Conservation (phyloP, 257 asterid species). For the Jacaranda mimosifolia region DNA sequence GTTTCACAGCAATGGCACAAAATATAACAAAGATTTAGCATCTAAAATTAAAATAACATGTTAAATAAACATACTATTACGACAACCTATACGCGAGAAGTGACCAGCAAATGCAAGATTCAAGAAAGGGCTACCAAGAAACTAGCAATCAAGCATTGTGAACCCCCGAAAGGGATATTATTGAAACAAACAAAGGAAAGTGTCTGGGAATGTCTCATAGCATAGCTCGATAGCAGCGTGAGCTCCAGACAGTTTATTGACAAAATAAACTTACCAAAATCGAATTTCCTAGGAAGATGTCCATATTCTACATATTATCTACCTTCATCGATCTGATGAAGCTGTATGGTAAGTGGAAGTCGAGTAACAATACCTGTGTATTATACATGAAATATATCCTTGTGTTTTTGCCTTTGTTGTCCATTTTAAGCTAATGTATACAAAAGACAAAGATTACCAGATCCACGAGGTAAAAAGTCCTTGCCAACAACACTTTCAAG, state of each 20-base stretch:
- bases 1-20: conserved; percentile 90
- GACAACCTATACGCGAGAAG: neutral
- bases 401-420: neutral
- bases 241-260: neutral
- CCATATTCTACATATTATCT: conserved; percentile 99
- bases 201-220: neutral
- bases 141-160: neutral
- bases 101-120: conserved; percentile 3
- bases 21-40: conserved; percentile 36
- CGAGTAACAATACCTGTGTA: conserved; percentile 92
- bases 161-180: neutral
- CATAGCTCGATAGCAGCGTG: neutral
- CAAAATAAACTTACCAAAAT: conserved; percentile 73
- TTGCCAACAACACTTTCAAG: conserved; percentile 97
- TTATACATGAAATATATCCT: conserved; percentile 24
- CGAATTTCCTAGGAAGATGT: conserved; percentile 87
- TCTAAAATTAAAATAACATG: neutral
- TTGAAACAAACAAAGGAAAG: conserved; percentile 9
- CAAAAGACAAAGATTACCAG: conserved; percentile 60
- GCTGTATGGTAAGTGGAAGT: conserved; percentile 97
- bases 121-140: neutral
- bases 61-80: neutral
- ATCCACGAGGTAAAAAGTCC: conserved; percentile 98
- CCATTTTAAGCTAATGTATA: conserved; percentile 6
- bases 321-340: conserved; percentile 82